These are phyloP conservation scores for Stephania yunnanensis DNA, from an alignment of 164 flowering plant genomes.

Conservation along the genomic window DNA sequence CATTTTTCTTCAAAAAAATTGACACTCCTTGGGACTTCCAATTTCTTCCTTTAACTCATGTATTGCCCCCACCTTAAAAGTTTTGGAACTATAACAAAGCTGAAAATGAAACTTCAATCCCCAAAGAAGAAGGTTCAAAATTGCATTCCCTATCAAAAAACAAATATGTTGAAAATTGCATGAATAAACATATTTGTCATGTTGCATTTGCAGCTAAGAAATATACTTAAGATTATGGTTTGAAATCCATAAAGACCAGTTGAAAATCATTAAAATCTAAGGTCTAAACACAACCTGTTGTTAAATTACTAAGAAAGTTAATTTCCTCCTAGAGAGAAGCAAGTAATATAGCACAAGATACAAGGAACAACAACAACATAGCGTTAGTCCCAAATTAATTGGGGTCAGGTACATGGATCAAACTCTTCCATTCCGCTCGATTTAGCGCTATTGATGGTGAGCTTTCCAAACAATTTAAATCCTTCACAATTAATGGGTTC, in stretches of 20 bases:
- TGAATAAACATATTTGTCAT: not conserved
- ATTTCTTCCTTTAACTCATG: not conserved
- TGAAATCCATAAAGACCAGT: not conserved
- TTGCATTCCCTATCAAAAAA: too few species aligned
- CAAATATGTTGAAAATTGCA: not conserved
- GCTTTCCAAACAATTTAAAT: too few species aligned
- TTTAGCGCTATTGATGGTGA: too few species aligned
- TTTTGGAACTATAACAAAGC: not conserved
- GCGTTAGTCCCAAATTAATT: not conserved
- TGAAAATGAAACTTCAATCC: not conserved
- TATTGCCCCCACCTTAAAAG: not conserved
- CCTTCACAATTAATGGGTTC: too few species aligned
- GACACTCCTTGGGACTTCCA: not conserved
- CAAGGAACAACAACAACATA: not conserved
- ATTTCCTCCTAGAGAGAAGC: not conserved
- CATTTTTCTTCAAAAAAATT: not conserved
- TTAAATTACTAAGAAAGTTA: not conserved
- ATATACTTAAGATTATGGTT: not conserved
- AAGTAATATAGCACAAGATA: not conserved
- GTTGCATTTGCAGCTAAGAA: not conserved
- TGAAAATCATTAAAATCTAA: not conserved
- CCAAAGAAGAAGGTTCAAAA: too few species aligned
- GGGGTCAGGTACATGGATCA: not conserved
- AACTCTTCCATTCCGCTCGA: too few species aligned
- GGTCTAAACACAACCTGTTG: not conserved